Evolutionary conservation across 768 basidiomycete genomes (phyloP), one percentile per base, ranked within the genome.

Genomic region (Tylopilus subfusipes): DNA sequence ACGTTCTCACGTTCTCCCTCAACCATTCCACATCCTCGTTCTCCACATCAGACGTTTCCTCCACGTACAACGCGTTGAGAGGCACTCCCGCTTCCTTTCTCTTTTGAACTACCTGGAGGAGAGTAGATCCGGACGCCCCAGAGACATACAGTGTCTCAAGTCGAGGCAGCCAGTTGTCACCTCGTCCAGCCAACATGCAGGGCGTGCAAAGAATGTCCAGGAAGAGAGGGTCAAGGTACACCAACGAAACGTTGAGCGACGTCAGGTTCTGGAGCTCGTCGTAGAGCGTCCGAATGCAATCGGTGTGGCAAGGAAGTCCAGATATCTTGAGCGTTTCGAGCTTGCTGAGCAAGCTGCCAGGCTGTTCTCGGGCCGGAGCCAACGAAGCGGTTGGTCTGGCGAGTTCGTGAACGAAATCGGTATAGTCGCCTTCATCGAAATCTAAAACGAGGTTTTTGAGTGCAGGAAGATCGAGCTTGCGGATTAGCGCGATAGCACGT

Each of bases 21-120:
- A 88, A 62, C 85, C 85, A 88, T 38, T 63, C 64, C 56, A 75
- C 73, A 13, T 83, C 78, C 22, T 70, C 69, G 1, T 60, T 48
- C 0, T 66, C 59, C n/a, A 86, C 38, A 1, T 70, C 65, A 46
- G 80, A 79, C 0, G 72, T 65, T 50, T 75, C 63, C 38, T 80
- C 75, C 69, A 86, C 75, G 31, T 64, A 66, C 49, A 78, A 64
- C n/a, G 68, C 67, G 55, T 69, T 72, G 40, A 89, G 53, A 4
- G 84, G 81, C 11, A 64, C 68, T 2, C 80, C 83, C 3, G 67
- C 68, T 3, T 62, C 67, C 40, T 50, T 72, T 52, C 82, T 74
- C 43, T 61, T 65, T 45, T 71, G 0, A 14, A 49, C 38, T 14
- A 40, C 19, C 0, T 29, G 4, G 38, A 73, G 76, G 64, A 89